phyloP scores from a whole-genome alignment of 1,284 basidiomycete species.

The Ganoderma leucocontextum region DNA sequence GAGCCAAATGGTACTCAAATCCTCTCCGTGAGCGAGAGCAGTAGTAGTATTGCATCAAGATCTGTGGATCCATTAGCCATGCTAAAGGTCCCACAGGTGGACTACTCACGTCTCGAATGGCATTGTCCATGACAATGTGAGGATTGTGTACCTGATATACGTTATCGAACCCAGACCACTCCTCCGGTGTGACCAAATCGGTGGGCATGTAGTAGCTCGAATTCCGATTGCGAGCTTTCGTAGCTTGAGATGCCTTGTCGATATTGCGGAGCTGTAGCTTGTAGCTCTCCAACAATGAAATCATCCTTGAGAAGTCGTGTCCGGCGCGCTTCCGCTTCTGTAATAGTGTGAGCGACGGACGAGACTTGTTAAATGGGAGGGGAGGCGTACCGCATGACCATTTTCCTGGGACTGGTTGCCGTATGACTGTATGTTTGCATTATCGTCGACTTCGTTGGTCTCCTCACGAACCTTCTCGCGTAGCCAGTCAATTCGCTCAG shows the following conservation, averaged over 20 bases:
- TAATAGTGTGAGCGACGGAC: neutral
- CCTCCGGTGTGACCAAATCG: conserved; percentile 69
- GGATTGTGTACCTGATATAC: conserved; percentile 93
- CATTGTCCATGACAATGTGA: conserved; percentile 83
- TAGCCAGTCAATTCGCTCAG: conserved; percentile 62
- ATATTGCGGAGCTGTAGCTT: conserved; percentile 60
- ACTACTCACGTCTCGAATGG: conserved; percentile 54
- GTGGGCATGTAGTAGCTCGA: conserved; percentile 71
- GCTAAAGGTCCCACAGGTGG: neutral
- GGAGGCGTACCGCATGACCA: conserved; percentile 10
- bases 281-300: conserved; percentile 68
- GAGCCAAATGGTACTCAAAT: conserved; percentile 89
- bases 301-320: conserved; percentile 54
- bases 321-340: conserved; percentile 26
- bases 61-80: conserved; percentile 48
- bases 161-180: conserved; percentile 89
- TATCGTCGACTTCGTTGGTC: neutral
- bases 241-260: conserved; percentile 48
- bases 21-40: conserved; percentile 80
- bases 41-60: conserved; percentile 92
- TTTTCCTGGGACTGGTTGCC: neutral
- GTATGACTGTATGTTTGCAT: neutral
- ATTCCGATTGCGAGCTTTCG: conserved; percentile 42
- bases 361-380: neutral
- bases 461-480: conserved; percentile 38